Base-by-base conservation (phyloP, 257 asterid species). In the Dorcoceras hygrometricum region DNA sequence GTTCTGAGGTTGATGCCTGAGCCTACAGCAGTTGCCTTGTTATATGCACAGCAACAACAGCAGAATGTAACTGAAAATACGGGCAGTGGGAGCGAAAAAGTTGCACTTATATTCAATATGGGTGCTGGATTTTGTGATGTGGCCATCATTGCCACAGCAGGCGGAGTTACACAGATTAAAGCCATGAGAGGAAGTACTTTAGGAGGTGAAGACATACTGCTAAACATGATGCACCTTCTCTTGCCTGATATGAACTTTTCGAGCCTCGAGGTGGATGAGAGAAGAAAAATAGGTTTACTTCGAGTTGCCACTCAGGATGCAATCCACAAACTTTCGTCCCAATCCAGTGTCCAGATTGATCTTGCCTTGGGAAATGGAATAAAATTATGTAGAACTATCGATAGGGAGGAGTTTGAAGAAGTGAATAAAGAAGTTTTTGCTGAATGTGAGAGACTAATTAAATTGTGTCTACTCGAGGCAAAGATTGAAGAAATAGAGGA, bases 101-200 rank as follows among this genome's bases (percentile, higher is more conserved):
- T 78, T 36, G 97, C 85, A 1, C 79, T 92, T 25, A 89, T 92
- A 65, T 86, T 92, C 63, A 92, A 87, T 56, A 87, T 92, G 89
- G 98, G 98, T 18, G 98, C 96, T 0, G 98, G 98, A n/a, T 92
- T 81, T 69, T 87, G 95, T 70, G 98, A 92, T 19, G 83, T 81
- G 5, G 96, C 97, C 4, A 73, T 90, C 57, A 76, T 93, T 18
- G 92, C 95, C 55, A 90, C 97, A 1, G 95, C 87, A 0, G 96
- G 93, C 6, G 98, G 96, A 12, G 95, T 92, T 66, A 86, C 97
- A 0, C 91, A 89, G 78, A 86, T 92, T 72, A 87, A 83, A 67
- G 81, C 96, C 6, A 73, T 92, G 67, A 85, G 84, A 0, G 98
- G 98, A 53, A 51, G 50, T 67, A 76, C 87, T 1, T 63, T 86